Base-by-base conservation (phyloP, 805 yeast genomes). In the Wickerhamomyces sydowiorum region DNA sequence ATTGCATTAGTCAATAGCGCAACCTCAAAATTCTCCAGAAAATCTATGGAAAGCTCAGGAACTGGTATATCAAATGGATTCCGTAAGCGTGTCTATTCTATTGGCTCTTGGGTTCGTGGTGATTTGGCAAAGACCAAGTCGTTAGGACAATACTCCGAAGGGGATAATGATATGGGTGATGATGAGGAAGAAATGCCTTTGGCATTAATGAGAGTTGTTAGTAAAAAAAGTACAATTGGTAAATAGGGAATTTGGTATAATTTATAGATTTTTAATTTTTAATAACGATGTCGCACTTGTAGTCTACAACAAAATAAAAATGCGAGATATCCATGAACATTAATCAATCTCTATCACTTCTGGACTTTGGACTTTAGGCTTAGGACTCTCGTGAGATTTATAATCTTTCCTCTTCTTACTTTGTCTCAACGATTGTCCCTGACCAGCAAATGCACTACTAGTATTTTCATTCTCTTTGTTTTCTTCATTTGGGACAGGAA, bases 341-440 rank as follows among this genome's bases (percentile, higher is more conserved):
- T 18, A 54, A 42, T 86, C 95, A 47, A 86, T 83, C 58, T 85
- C 87, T 40, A 85, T 86, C n/a, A 77, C 73, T 45, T 86, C 95
- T 0, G 93, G 91, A 49, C 86, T 80, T 37, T 80, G 65, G 9
- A 79, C 75, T 49, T 81, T 80, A 43, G 83, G 73, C 53, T 80
- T 82, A 28, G 76, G 63, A n/a, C 80, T 67, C 2, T 70, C 70
- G 58, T 76, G 78, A 14, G 64, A 63, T 42, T 64, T 70, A 36
- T 67, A 71, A 42, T 80, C 86, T 48, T 82, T 82, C 40, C 96
- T 70, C 55, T 86, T 87, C 53, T 70, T 74, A 45, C 78, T 75
- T 49, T 78, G 80, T 56, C 96, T 74, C 41, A 89, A 66, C 1
- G 87, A 73, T 52, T 84, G 85, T 0, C 97, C 97, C 44, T 72